Conservation (phyloP, 108 stramenopile genomes). For the Nitzschia putrida region DNA sequence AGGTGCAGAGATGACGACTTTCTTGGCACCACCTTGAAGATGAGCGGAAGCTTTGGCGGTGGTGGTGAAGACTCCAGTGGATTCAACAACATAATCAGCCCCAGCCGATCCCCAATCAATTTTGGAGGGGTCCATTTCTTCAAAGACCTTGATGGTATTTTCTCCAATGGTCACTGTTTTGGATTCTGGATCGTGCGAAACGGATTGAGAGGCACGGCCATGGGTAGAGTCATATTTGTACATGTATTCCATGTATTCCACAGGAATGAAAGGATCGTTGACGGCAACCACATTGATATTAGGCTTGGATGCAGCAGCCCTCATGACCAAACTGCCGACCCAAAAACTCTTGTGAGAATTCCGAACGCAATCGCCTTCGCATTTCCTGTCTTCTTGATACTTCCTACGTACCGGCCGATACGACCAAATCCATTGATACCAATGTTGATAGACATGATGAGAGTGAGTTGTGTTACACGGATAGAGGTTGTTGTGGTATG, state of each 20-base stretch:
- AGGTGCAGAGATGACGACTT: conserved; percentile 97
- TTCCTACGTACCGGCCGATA: conserved; percentile 89
- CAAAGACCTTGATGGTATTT: conserved; percentile 86
- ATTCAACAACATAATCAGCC: conserved; percentile 96
- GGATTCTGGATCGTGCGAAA: conserved; percentile 63
- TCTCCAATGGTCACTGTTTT: conserved; percentile 71
- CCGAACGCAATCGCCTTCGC: conserved; percentile 4
- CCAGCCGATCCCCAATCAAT: conserved; percentile 92
- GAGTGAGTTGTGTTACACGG: not conserved
- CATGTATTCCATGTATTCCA: conserved; percentile 92
- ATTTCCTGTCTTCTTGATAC: not conserved
- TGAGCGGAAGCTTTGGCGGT: conserved; percentile 83
- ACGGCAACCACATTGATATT: conserved; percentile 93
- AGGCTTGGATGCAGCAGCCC: conserved; percentile 90
- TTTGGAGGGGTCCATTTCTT: conserved; percentile 92
- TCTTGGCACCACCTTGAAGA: conserved; percentile 94
- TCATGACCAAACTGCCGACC: conserved; percentile 81
- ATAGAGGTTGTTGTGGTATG: too few species aligned
- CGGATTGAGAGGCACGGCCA: conserved; percentile 74
- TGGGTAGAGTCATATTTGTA: conserved; percentile 95
- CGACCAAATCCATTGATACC: conserved; percentile 98
- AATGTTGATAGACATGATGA: conserved; percentile 67
- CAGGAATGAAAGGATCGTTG: conserved; percentile 94
- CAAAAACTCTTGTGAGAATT: not conserved
- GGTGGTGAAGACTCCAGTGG: conserved; percentile 94